Evolutionary conservation across 306 rosid genomes (phyloP).

Genomic region (Gynostemma pentaphyllum): DNA sequence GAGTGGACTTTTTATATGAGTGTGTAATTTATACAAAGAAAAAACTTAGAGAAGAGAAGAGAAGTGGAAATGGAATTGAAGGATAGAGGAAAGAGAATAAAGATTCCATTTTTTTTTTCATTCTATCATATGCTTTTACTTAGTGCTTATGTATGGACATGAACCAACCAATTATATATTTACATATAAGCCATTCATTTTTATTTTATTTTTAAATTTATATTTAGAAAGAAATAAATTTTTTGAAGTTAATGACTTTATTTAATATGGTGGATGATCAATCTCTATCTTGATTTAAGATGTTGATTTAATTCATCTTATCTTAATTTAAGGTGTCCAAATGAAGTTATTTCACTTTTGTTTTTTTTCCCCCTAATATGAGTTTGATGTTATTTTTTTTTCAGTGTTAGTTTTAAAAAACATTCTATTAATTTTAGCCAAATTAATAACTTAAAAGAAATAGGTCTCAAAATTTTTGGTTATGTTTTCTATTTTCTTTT

Average conservation of each 20-base stretch:
- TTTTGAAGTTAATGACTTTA: background rate
- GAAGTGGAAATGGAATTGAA: background rate
- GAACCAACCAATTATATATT: background rate
- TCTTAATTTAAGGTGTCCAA: too few species aligned
- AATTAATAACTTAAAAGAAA: too few species aligned
- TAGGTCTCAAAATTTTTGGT: too few species aligned
- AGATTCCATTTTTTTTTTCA: background rate
- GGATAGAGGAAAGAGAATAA: slow-evolving; percentile 3
- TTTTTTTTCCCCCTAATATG: too few species aligned
- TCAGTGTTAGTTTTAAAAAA: too few species aligned
- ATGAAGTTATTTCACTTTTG: too few species aligned
- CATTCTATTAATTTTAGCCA: too few species aligned
- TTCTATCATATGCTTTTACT: background rate
- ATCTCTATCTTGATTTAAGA: background rate
- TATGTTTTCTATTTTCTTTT: too few species aligned
- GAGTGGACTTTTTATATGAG: slow-evolving; percentile 10
- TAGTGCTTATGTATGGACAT: background rate
- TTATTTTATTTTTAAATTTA: background rate
- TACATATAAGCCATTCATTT: background rate
- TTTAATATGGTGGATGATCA: background rate
- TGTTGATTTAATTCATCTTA: too few species aligned
- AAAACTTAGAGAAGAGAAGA: too few species aligned
- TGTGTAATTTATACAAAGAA: background rate
- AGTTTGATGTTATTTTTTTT: too few species aligned
- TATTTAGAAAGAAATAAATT: background rate